Conservation (phyloP, 805 yeast genomes). For the Ogataea philodendri region DNA sequence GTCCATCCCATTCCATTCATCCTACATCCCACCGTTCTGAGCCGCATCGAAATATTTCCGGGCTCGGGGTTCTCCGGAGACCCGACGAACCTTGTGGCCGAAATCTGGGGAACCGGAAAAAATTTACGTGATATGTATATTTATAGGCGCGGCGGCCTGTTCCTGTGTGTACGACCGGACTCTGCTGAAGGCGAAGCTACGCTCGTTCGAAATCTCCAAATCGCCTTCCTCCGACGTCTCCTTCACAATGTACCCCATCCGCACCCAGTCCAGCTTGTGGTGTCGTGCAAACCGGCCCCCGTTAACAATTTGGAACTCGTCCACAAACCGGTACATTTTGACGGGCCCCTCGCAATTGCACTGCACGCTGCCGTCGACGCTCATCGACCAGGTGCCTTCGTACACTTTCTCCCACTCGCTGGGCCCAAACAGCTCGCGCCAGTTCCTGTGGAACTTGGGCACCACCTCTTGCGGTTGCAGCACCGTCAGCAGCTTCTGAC, state of each 20-base stretch:
- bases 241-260: constrained; percentile 48
- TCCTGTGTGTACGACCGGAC: constrained; percentile 34
- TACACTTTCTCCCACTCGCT: constrained; percentile 38
- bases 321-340: constrained; percentile 59
- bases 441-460: constrained; percentile 43
- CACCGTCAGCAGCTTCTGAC: constrained; percentile 65
- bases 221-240: constrained; percentile 20
- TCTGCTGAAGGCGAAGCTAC: constrained; percentile 72
- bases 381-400: constrained; percentile 57
- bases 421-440: constrained; percentile 25
- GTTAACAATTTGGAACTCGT: constrained; percentile 56
- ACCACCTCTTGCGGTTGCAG: constrained; percentile 71
- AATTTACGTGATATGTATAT: constrained; percentile 1
- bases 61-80: constrained; percentile 13
- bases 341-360: constrained; percentile 58
- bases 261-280: constrained; percentile 70
- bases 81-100: constrained; percentile 12
- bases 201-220: constrained; percentile 67
- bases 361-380: constrained; percentile 50
- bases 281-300: constrained; percentile 59
- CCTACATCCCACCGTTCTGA: constrained; percentile 12
- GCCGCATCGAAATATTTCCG: constrained; percentile 9
- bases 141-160: not conserved
- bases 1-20: constrained; percentile 12
- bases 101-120: constrained; percentile 12